A percentile compares a stretch with the other conserved stretches of the same genome.
Conservation (phyloP, 78 protist genomes). For the Speleostelium caveatum region DNA sequence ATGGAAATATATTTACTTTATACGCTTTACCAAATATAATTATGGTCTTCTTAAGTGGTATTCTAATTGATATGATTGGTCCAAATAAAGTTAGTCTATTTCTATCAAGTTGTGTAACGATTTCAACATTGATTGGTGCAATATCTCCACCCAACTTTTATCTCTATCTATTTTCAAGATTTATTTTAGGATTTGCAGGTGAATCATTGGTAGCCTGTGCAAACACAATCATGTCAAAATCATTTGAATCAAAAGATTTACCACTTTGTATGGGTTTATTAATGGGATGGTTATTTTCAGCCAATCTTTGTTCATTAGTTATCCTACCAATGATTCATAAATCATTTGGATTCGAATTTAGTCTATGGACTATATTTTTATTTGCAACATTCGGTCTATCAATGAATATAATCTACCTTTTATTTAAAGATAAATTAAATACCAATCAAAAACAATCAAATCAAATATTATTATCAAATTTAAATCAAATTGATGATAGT, state of each 20-base stretch:
- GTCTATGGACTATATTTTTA: slow-evolving; percentile 52
- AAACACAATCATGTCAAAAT: slow-evolving; percentile 59
- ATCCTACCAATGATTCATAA: slow-evolving; percentile 32
- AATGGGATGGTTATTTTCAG: slow-evolving; percentile 58
- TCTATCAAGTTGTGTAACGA: not conserved
- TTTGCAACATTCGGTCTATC: not conserved
- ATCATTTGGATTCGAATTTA: not conserved
- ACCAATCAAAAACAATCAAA: not conserved
- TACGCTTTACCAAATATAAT: slow-evolving; percentile 51
- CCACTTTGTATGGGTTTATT: slow-evolving; percentile 27
- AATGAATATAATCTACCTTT: slow-evolving; percentile 15
- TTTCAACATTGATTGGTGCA: slow-evolving; percentile 48
- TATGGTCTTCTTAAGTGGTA: slow-evolving; percentile 49
- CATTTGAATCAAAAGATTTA: slow-evolving; percentile 2
- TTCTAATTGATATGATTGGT: slow-evolving; percentile 32
- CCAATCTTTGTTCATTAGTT: slow-evolving; percentile 17
- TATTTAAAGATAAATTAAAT: not conserved
- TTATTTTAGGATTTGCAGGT: slow-evolving; percentile 69
- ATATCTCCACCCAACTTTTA: slow-evolving; percentile 44
- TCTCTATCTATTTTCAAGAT: slow-evolving; percentile 28
- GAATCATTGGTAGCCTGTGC: slow-evolving; percentile 60
- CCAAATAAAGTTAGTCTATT: slow-evolving; percentile 41
- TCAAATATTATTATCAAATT: not conserved
- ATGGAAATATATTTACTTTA: slow-evolving; percentile 51
- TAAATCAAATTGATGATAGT: no score